Percentiles rank a stretch among this genome's conserved stretches.
These are phyloP conservation scores for Pseudopyricularia javanii DNA, from an alignment of 2,329 filamentous ascomycete genomes.

Conservation along the genomic window DNA sequence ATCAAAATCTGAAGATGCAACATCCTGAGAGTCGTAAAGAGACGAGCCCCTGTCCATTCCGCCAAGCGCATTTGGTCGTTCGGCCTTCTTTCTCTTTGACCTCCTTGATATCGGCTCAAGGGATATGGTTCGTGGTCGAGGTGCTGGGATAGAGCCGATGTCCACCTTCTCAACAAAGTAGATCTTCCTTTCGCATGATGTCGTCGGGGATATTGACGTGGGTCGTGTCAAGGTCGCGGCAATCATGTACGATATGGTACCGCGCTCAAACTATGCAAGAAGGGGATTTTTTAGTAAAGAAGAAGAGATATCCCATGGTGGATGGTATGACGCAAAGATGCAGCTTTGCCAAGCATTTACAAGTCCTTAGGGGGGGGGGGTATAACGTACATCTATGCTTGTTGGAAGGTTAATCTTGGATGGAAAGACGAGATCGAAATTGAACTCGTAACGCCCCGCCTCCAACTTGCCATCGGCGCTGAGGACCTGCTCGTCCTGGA, in stretches of 20 bases:
- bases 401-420: conserved; percentile 47
- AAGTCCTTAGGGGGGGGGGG: no score
- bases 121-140: conserved; percentile 72
- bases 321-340: no score
- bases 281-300: not conserved
- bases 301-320: not conserved
- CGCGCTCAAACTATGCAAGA: conserved; percentile 73
- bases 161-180: conserved; percentile 74
- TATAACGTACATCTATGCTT: conserved; percentile 68
- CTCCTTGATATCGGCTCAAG: conserved; percentile 74
- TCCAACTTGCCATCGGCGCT: conserved; percentile 68
- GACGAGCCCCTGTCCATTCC: conserved; percentile 24
- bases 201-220: conserved; percentile 69
- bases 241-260: conserved; percentile 83
- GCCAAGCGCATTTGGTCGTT: conserved; percentile 23
- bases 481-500: conserved; percentile 70
- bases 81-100: conserved; percentile 42
- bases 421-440: conserved; percentile 28
- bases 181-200: conserved; percentile 70
- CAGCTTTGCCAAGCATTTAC: no score
- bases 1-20: conserved; percentile 21
- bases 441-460: conserved; percentile 66
- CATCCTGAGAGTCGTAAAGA: conserved; percentile 18
- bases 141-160: conserved; percentile 60
- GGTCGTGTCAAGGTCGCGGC: conserved; percentile 83